Evolutionary conservation across 139 green algal genomes (phyloP).

Genomic region (Gonium pectorale): DNA sequence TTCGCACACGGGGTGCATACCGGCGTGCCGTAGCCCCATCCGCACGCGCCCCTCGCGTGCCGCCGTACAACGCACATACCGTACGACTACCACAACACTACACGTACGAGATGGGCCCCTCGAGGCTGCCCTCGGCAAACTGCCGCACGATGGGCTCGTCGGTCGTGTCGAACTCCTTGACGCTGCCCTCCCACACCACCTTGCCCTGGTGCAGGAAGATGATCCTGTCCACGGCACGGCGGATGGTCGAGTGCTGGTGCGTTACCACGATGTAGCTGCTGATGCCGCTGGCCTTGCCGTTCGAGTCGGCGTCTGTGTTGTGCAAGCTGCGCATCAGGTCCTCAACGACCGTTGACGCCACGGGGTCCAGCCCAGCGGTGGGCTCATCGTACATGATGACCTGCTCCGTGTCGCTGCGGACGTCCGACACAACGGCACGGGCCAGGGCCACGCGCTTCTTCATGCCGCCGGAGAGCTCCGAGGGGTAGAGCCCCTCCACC

Average conservation of each 20-base stretch:
- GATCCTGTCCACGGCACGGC: conserved; percentile 93
- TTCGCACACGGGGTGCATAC: too few species aligned
- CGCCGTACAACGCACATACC: not conserved
- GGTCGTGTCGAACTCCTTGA: conserved; percentile 93
- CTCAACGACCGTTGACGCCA: conserved; percentile 97
- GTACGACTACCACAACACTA: conserved; percentile 45
- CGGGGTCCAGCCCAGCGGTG: conserved; percentile 96
- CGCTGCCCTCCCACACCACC: conserved; percentile 96
- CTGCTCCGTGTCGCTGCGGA: conserved; percentile 64
- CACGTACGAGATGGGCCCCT: conserved; percentile 91
- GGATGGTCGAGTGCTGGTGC: conserved; percentile 97
- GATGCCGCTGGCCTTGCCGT: conserved; percentile 72
- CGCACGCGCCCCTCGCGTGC: too few species aligned
- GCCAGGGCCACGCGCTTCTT: conserved; percentile 98
- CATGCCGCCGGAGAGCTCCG: conserved; percentile 97
- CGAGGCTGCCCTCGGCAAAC: conserved; percentile 89
- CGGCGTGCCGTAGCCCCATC: not conserved
- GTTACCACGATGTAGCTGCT: conserved; percentile 98
- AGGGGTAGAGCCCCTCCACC: conserved; percentile 92
- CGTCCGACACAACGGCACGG: conserved; percentile 59
- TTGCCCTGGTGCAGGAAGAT: conserved; percentile 97
- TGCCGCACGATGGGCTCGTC: conserved; percentile 95
- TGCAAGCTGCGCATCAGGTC: conserved; percentile 95
- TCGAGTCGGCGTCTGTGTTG: conserved; percentile 24
- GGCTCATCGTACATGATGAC: conserved; percentile 99